phyloP scores from a whole-genome alignment of 257 asterid species.

The Catharanthus roseus region DNA sequence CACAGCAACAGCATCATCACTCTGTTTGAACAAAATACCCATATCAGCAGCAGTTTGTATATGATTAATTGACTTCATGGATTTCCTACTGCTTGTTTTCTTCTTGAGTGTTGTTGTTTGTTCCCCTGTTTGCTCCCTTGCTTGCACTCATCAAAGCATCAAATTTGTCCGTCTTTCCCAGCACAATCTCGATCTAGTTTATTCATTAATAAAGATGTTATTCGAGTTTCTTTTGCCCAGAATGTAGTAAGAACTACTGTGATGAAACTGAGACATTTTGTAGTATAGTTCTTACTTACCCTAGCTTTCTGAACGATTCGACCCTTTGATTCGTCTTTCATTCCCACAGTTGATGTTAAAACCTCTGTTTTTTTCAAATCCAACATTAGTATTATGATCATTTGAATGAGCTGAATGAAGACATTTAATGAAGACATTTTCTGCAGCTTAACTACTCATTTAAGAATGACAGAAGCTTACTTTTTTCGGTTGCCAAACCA shows the following conservation, averaged over 20 bases:
- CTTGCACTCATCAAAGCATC: slow-evolving; percentile 52
- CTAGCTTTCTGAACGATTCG: slow-evolving; percentile 80
- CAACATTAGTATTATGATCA: not conserved
- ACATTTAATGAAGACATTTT: not conserved
- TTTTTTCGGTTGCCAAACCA: slow-evolving; percentile 79
- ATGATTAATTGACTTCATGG: not conserved
- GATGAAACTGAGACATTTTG: not conserved
- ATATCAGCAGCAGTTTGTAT: slow-evolving; percentile 1
- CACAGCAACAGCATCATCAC: no score
- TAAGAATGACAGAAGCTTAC: slow-evolving; percentile 28
- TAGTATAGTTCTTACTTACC: slow-evolving; percentile 32
- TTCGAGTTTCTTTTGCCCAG: not conserved
- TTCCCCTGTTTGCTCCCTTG: slow-evolving; percentile 23
- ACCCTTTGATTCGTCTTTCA: slow-evolving; percentile 77
- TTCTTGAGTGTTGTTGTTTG: slow-evolving; percentile 30
- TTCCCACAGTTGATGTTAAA: slow-evolving; percentile 75
- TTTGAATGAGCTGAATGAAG: not conserved
- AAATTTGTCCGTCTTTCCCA: slow-evolving; percentile 75
- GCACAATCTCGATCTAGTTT: slow-evolving; percentile 52
- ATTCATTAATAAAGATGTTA: not conserved
- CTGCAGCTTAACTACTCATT: not conserved
- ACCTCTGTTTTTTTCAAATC: slow-evolving; percentile 47
- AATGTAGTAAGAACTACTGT: not conserved
- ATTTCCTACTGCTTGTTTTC: slow-evolving; percentile 34
- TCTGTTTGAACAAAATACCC: slow-evolving; percentile 10